Conservation (phyloP, 2,329 filamentous ascomycete genomes). For the Ophiocordyceps polyrhachis-furcata region DNA sequence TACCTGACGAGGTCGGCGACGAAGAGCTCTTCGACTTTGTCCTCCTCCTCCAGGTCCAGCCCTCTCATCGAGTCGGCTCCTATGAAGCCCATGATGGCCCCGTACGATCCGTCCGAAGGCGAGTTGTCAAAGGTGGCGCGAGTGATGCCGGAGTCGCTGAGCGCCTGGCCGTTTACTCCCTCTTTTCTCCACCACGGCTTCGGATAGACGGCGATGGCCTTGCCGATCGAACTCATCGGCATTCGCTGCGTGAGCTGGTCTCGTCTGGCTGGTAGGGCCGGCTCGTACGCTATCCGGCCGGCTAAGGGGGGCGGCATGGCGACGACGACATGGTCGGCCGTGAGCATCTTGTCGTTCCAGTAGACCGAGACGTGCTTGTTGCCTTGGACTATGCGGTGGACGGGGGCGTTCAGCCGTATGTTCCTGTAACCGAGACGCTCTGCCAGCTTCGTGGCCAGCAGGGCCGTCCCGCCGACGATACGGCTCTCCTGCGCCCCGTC, state of each 20-base stretch:
- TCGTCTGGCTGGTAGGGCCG: background rate
- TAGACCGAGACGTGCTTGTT: background rate
- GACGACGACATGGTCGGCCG: background rate
- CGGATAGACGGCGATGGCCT: background rate
- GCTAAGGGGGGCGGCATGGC: background rate
- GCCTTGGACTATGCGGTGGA: background rate
- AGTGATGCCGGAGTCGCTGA: background rate
- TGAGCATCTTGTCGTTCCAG: background rate
- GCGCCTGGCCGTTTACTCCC: background rate
- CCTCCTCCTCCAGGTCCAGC: background rate
- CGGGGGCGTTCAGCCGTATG: background rate
- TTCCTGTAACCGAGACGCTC: background rate
- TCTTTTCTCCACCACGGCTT: background rate
- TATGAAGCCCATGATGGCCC: background rate
- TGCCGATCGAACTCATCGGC: background rate
- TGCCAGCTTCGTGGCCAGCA: background rate
- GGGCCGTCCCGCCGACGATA: background rate
- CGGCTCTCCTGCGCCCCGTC: background rate
- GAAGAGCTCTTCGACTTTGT: background rate
- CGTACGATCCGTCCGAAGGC: background rate
- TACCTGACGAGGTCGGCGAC: background rate
- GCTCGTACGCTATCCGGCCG: background rate
- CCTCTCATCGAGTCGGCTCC: background rate
- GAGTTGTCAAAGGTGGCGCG: background rate
- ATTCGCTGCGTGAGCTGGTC: background rate